Base-by-base conservation (phyloP, 2,329 filamentous ascomycete species). In the Botrytis squamosa region DNA sequence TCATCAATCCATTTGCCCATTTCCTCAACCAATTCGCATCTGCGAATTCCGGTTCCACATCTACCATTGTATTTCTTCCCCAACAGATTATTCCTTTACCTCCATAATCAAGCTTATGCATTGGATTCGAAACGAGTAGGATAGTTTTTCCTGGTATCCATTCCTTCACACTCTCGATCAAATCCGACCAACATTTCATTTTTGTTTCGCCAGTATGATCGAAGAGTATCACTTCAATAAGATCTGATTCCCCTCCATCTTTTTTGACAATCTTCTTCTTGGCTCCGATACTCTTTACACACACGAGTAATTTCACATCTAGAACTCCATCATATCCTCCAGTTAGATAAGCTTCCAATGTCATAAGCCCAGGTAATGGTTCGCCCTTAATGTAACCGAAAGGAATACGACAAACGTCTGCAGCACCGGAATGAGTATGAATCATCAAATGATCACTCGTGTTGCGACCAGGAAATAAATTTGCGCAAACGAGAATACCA, bases 391-490 rank as follows among this genome's bases (percentile, higher is more conserved):
- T 79, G 70, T 84, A 84, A 8, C 83, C 83, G 33, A 88, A 81
- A 20, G 88, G 88, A 49, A 83, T 81, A 52, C 84, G 86, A 77
- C 84, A 85, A 72, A 84, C 81, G 14, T 76, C 79, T 25, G 83
- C 80, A 52, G 84, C 81, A 70, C 86, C 84, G 59, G 81, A 82
- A 42, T 85, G 84, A n/a, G 84, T 81, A 71, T 89, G 85, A 18
- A 90, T 80, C 80, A 85, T 85, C 68, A 90, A 81, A 74, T 88
- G 85, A 62, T 86, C 88, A 60, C 84, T 84, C 10, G 84, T 84
- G 72, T 88, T 85, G 12, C 87, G 84, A 59, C 88, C 87, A 0
- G 88, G 88, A 71, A 89, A 89, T 44, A 91, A 84, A n/a, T 85
- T 87, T 0, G 86, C 86, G 70, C 86, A 86, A 33, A 87, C 80